Evolutionary conservation across 441 rosid species (phyloP).

Genomic region (Gossypium gossypioides): DNA sequence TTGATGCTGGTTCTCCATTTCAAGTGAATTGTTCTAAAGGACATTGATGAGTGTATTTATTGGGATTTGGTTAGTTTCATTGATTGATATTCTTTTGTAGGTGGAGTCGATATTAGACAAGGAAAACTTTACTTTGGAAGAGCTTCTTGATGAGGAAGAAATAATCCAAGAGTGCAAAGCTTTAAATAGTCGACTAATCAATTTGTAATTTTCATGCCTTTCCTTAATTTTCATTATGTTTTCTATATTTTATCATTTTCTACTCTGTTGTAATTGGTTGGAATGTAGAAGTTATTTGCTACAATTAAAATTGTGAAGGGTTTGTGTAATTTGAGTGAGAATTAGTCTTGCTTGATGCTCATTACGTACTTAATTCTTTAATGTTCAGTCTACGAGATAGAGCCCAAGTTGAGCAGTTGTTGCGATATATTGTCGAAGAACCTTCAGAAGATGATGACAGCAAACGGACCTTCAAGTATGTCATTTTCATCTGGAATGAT

Average conservation of each 20-base stretch:
- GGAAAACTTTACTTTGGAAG: slow-evolving; percentile 81
- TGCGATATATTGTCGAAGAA: slow-evolving; percentile 67
- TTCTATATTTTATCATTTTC: background rate
- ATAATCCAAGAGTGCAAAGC: slow-evolving; percentile 98
- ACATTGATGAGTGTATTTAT: background rate
- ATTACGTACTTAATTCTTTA: slow-evolving; percentile 16
- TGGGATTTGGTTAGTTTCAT: background rate
- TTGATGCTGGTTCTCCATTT: background rate
- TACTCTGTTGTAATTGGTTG: background rate
- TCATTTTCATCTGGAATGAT: slow-evolving; percentile 4
- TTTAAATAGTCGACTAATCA: slow-evolving; percentile 72
- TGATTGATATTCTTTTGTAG: slow-evolving; percentile 24
- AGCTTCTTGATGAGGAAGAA: slow-evolving; percentile 94
- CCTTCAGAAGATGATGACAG: slow-evolving; percentile 74
- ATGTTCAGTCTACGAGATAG: slow-evolving; percentile 60
- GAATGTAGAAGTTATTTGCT: background rate
- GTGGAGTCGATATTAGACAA: slow-evolving; percentile 84
- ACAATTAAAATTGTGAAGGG: background rate
- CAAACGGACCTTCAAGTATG: slow-evolving; percentile 81
- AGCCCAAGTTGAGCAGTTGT: slow-evolving; percentile 66
- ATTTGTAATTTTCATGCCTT: slow-evolving; percentile 42
- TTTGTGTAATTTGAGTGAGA: background rate
- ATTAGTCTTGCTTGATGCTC: background rate
- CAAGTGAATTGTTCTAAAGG: background rate
- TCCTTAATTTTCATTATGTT: background rate